phyloP scores from a whole-genome alignment of 306 rosid genomes.

The Parietaria judaica region DNA sequence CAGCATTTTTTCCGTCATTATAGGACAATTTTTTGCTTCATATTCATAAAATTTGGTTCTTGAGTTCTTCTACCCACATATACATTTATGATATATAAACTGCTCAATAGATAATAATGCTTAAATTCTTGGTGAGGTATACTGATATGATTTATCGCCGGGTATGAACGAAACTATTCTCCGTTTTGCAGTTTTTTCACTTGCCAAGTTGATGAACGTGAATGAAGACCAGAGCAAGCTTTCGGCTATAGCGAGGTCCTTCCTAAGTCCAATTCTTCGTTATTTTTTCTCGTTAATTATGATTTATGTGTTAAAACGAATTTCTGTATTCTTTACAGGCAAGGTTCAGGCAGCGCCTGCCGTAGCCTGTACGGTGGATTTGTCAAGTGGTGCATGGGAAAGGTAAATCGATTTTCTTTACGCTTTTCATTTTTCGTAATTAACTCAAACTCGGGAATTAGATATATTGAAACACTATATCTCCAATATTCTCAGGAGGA shows the following conservation, averaged over 20 bases:
- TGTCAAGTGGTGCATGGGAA: conserved; percentile 98
- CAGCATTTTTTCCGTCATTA: background rate
- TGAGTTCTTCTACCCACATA: background rate
- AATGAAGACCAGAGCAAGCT: conserved; percentile 88
- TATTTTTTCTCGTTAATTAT: conserved; percentile 5
- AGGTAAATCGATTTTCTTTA: conserved; percentile 37
- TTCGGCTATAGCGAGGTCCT: conserved; percentile 89
- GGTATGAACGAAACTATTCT: background rate
- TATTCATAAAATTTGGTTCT: background rate
- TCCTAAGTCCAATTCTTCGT: conserved; percentile 2
- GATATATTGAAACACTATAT: conserved; percentile 23
- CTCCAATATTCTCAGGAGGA: conserved; percentile 49
- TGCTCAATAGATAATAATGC: too few relatives aligned
- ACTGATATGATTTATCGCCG: background rate
- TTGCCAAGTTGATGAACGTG: conserved; percentile 84
- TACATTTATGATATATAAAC: background rate
- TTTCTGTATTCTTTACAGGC: conserved; percentile 39
- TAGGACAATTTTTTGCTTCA: background rate
- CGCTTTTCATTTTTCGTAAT: conserved; percentile 2
- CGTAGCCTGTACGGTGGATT: conserved; percentile 98
- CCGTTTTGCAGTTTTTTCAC: conserved; percentile 66
- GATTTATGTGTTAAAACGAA: background rate
- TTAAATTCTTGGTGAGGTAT: too few relatives aligned
- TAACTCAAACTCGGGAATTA: background rate
- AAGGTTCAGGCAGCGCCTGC: conserved; percentile 99